These are phyloP conservation scores for Vigna angularis DNA, from an alignment of 306 rosid genomes.

Conservation along the genomic window DNA sequence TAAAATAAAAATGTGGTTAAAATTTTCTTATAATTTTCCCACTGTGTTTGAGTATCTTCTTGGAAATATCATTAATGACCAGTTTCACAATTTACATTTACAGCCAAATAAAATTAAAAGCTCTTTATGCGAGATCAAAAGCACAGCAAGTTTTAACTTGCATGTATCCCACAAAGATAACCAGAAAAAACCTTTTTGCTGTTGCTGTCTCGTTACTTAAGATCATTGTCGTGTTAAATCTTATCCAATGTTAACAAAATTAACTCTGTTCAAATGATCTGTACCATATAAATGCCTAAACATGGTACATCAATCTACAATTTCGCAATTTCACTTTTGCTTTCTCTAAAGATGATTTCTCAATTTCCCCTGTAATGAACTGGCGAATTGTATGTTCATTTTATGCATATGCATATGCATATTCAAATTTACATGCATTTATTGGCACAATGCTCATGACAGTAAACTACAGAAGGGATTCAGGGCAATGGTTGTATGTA, in stretches of 20 bases:
- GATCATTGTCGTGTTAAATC: background rate
- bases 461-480: slow-evolving; percentile 32
- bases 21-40: no score
- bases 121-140: slow-evolving; percentile 7
- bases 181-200: background rate
- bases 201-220: background rate
- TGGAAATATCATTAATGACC: no score
- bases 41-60: background rate
- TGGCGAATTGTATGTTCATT: background rate
- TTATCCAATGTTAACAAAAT: background rate
- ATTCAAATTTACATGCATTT: slow-evolving; percentile 35
- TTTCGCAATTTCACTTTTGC: background rate
- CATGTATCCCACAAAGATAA: background rate
- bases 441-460: slow-evolving; percentile 42
- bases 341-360: background rate
- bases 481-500: background rate
- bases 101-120: background rate
- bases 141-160: background rate
- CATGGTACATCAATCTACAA: background rate
- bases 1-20: no score
- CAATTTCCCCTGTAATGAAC: background rate
- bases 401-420: background rate
- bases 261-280: background rate
- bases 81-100: background rate
- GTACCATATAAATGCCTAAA: background rate